Percentiles rank a stretch among this genome's conserved stretches.
Evolutionary conservation across 2,329 filamentous ascomycete genomes (phyloP).

Genomic region (Nemania sp.): DNA sequence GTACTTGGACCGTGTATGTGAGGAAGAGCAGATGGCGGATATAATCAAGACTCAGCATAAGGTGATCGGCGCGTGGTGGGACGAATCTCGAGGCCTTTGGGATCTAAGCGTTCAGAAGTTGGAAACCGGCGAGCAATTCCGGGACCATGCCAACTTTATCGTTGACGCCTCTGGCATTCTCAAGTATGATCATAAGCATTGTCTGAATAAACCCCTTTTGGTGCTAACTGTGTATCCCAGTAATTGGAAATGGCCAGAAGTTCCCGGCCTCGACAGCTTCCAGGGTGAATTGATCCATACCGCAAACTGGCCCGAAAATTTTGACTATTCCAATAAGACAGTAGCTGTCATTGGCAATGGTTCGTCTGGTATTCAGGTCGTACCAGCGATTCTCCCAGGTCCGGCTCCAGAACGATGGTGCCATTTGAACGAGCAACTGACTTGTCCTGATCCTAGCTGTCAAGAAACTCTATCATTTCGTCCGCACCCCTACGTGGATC

Average conservation of each 20-base stretch:
- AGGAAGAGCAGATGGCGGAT: slow-evolving; percentile 52
- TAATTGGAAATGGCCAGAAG: slow-evolving; percentile 58
- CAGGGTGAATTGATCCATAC: slow-evolving; percentile 57
- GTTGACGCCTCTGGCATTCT: slow-evolving; percentile 57
- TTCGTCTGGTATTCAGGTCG: slow-evolving; percentile 58
- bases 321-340: slow-evolving; percentile 54
- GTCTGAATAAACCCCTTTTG: not conserved
- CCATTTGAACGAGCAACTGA: slow-evolving; percentile 1
- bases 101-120: slow-evolving; percentile 47
- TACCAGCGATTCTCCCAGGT: slow-evolving; percentile 55
- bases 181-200: slow-evolving; percentile 47
- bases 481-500: slow-evolving; percentile 51
- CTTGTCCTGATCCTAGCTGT: slow-evolving; percentile 37
- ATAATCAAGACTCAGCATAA: slow-evolving; percentile 50
- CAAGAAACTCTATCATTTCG: slow-evolving; percentile 47
- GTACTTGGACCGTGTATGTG: slow-evolving; percentile 55
- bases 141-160: slow-evolving; percentile 53
- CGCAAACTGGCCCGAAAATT: slow-evolving; percentile 56
- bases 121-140: slow-evolving; percentile 46
- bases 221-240: slow-evolving; percentile 37
- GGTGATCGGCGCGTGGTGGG: slow-evolving; percentile 51
- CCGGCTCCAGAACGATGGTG: not conserved
- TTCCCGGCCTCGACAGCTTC: slow-evolving; percentile 52
- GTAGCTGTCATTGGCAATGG: slow-evolving; percentile 63
- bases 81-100: slow-evolving; percentile 50